Conservation (phyloP, 805 yeast genomes). For the Barnettozyma pratensis region DNA sequence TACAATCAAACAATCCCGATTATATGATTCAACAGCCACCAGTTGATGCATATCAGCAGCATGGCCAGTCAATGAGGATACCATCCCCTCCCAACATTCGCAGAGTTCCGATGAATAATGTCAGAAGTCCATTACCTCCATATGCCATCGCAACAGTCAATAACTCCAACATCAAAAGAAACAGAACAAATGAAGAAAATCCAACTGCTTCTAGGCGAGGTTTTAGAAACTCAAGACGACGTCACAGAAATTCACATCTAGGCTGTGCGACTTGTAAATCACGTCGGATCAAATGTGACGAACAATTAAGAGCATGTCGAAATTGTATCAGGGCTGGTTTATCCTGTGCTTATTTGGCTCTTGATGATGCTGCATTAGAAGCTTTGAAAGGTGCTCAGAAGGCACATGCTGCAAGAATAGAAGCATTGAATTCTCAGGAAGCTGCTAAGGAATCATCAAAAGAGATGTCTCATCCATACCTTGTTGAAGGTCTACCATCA, state of each 20-base stretch:
- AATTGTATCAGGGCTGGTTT: slow-evolving; percentile 47
- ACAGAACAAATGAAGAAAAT: slow-evolving; percentile 4
- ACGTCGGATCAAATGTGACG: slow-evolving; percentile 63
- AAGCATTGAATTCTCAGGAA: slow-evolving; percentile 22
- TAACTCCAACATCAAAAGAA: slow-evolving; percentile 12
- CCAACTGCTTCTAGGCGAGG: slow-evolving; percentile 12
- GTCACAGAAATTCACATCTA: slow-evolving; percentile 62
- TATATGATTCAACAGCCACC: no score
- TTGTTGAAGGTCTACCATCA: slow-evolving; percentile 20
- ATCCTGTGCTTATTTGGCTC: slow-evolving; percentile 42
- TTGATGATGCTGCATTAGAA: slow-evolving; percentile 44
- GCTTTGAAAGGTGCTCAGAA: slow-evolving; percentile 47
- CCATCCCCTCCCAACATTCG: no score
- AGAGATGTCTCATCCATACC: slow-evolving; percentile 16
- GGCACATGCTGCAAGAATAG: slow-evolving; percentile 32
- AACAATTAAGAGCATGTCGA: slow-evolving; percentile 50
- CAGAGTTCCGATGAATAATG: not conserved
- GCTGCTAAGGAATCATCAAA: slow-evolving; percentile 16
- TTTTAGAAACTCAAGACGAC: slow-evolving; percentile 36
- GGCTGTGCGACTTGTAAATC: slow-evolving; percentile 72
- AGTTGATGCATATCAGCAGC: no score
- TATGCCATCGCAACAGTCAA: slow-evolving; percentile 26
- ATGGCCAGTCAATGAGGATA: no score
- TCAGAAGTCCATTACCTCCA: slow-evolving; percentile 34
- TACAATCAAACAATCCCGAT: no score